phyloP scores from a whole-genome alignment of 2,329 filamentous ascomycete species.

The Fusarium sp. region DNA sequence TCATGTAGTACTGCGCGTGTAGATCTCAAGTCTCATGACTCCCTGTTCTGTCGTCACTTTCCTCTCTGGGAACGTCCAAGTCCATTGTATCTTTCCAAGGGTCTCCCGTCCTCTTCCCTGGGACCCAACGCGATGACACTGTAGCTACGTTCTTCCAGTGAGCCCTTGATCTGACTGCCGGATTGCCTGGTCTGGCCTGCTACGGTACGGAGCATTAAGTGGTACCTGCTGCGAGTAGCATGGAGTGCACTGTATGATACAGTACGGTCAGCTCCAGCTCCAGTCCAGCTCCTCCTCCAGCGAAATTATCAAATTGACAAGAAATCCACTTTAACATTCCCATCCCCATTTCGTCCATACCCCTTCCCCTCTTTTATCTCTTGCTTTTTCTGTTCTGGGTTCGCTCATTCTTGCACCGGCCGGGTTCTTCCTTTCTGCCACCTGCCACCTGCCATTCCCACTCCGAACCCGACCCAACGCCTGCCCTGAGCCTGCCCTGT shows the following conservation, averaged over 20 bases:
- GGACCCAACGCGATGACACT: slow-evolving; percentile 4
- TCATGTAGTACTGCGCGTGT: slow-evolving; percentile 19
- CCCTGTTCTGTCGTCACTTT: slow-evolving; percentile 44
- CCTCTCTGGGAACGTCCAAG: slow-evolving; percentile 19
- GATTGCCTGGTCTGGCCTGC: slow-evolving; percentile 7
- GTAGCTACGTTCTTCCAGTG: not conserved
- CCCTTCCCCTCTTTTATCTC: slow-evolving; percentile 28
- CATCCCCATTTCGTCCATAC: slow-evolving; percentile 33
- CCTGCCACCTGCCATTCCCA: slow-evolving; percentile 26
- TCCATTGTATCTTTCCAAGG: slow-evolving; percentile 30
- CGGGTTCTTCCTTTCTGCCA: slow-evolving; percentile 36
- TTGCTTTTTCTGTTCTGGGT: slow-evolving; percentile 30
- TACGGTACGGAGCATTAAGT: slow-evolving; percentile 24
- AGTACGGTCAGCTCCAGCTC: slow-evolving; percentile 12
- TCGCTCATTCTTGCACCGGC: slow-evolving; percentile 30
- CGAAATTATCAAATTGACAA: slow-evolving; percentile 41
- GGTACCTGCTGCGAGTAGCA: slow-evolving; percentile 15
- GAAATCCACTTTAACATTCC: slow-evolving; percentile 42
- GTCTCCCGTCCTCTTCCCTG: slow-evolving; percentile 24
- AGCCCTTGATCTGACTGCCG: slow-evolving; percentile 18
- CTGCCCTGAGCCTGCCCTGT: slow-evolving; percentile 21
- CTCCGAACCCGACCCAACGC: slow-evolving; percentile 20
- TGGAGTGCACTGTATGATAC: slow-evolving; percentile 24
- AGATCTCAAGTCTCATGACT: slow-evolving; percentile 41
- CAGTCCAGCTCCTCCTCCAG: slow-evolving; percentile 13